phyloP scores from a whole-genome alignment of 1,284 basidiomycete genomes.

The Abortiporus biennis region DNA sequence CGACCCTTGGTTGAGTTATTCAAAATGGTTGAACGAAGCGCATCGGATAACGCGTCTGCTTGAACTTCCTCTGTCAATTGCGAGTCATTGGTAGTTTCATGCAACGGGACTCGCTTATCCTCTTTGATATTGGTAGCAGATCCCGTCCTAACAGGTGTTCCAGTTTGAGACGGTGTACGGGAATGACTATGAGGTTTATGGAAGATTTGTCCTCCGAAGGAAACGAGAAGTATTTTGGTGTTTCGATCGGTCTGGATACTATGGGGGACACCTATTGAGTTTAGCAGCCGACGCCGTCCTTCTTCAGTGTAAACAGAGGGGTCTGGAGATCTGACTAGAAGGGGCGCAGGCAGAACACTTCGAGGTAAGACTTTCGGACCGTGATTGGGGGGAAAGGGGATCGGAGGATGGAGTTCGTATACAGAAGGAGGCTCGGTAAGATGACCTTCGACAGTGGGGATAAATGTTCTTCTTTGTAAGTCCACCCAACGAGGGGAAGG shows the following conservation, averaged over 20 bases:
- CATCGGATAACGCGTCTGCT: slow-evolving; percentile 16
- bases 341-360: slow-evolving; percentile 46
- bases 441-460: slow-evolving; percentile 34
- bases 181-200: slow-evolving; percentile 46
- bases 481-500: slow-evolving; percentile 65
- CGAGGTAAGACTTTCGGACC: slow-evolving; percentile 30
- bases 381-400: slow-evolving; percentile 30
- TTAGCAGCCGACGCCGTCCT: slow-evolving; percentile 48
- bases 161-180: slow-evolving; percentile 16
- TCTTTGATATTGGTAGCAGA: neutral
- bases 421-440: slow-evolving; percentile 26
- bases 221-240: slow-evolving; percentile 66
- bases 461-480: slow-evolving; percentile 35
- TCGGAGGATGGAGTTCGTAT: slow-evolving; percentile 28
- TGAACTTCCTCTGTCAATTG: slow-evolving; percentile 5
- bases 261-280: slow-evolving; percentile 51
- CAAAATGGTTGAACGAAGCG: slow-evolving; percentile 14
- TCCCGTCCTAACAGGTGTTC: slow-evolving; percentile 6
- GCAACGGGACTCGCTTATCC: neutral
- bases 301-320: slow-evolving; percentile 40
- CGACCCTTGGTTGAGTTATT: neutral
- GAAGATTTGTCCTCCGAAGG: slow-evolving; percentile 74
- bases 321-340: slow-evolving; percentile 55
- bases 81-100: neutral
- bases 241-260: slow-evolving; percentile 37